Evolutionary conservation across 1,284 basidiomycete genomes (phyloP), one percentile per base, ranked within the genome.

Genomic region (Cutaneotrichosporon curvatum): DNA sequence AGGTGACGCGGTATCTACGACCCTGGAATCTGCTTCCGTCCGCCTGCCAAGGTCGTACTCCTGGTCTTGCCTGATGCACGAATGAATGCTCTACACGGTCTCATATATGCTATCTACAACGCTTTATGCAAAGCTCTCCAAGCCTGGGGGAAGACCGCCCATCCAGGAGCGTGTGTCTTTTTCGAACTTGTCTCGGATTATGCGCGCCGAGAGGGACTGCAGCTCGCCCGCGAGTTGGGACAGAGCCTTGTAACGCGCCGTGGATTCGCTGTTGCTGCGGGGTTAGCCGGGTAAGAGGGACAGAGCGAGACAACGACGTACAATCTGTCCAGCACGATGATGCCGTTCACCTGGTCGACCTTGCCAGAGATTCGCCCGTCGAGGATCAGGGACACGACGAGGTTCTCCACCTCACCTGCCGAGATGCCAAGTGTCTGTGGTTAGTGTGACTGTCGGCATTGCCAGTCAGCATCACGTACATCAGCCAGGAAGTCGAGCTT

Each of bases 291-390:
- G 34, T 14, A 28, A 28, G 25, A 7, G 25, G 25, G 7, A 14
- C 4, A 34, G 14, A 4, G 7, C 18, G 14, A 2, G 19, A 39
- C 18, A 11, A 15, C 4, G 4, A 52, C 85, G 55, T 61, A 91
- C 87, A 88, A 83, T 63, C 81, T 76, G 61, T 95, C 87, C 20
- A 98, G 77, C 61, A 97, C 87, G 14, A 99, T 77, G 44, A 86
- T 78, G 75, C 91, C 90, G 18, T 85, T 82, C 30, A 95, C 89
- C 72, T 97, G 91, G 68, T 99, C 94, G 62, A 98, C 95, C 58
- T 84, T 81, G 15, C 94, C 95, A 57, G 91, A 83, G 30, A 99
- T 88, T 67, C 87, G 92, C 20, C 87, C 88, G 69, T 98, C 94
- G 23, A 97, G 74, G 48, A 99, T 97, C 16, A 98, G 79, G 32